phyloP scores from a whole-genome alignment of 2,329 filamentous ascomycete species.

The Xenoacremonium recifei region DNA sequence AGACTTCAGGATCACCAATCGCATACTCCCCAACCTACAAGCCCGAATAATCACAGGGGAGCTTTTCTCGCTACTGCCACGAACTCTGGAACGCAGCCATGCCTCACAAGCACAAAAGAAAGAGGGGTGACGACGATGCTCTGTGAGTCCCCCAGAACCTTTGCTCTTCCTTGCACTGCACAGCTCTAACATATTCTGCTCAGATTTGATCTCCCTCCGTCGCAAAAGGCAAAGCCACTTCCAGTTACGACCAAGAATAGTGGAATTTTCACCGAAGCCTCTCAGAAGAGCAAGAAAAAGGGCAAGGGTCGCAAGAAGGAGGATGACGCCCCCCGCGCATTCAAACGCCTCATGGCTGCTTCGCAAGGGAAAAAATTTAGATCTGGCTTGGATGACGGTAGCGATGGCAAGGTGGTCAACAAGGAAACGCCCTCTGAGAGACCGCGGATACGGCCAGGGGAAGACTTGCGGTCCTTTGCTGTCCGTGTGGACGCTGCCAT shows the following conservation, averaged over 20 bases:
- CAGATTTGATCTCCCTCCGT: constrained; percentile 51
- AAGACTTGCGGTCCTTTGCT: constrained; percentile 78
- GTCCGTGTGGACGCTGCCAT: constrained; percentile 82
- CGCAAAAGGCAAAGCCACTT: constrained; percentile 50
- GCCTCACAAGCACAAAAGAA: constrained; percentile 84
- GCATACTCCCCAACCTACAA: too few species aligned
- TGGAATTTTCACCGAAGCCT: not conserved
- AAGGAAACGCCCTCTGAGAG: constrained; percentile 32
- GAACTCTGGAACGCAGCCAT: too few species aligned
- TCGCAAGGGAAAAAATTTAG: constrained; percentile 58
- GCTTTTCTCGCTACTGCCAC: too few species aligned
- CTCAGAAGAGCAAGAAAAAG: not conserved
- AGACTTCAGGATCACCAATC: too few species aligned
- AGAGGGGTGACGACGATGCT: constrained; percentile 47
- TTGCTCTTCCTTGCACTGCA: not conserved
- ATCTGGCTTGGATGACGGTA: constrained; percentile 71
- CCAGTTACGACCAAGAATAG: constrained; percentile 34
- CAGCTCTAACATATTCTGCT: constrained; percentile 11
- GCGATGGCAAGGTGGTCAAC: constrained; percentile 19
- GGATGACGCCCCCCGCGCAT: constrained; percentile 86
- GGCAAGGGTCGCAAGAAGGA: constrained; percentile 45
- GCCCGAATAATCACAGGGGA: too few species aligned
- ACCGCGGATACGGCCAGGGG: constrained; percentile 77
- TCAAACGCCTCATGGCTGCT: constrained; percentile 79
- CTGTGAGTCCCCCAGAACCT: constrained; percentile 16